Evolutionary conservation across 306 rosid species (phyloP), one percentile per base, ranked within the genome.

Genomic region (Inga leiocalycina): DNA sequence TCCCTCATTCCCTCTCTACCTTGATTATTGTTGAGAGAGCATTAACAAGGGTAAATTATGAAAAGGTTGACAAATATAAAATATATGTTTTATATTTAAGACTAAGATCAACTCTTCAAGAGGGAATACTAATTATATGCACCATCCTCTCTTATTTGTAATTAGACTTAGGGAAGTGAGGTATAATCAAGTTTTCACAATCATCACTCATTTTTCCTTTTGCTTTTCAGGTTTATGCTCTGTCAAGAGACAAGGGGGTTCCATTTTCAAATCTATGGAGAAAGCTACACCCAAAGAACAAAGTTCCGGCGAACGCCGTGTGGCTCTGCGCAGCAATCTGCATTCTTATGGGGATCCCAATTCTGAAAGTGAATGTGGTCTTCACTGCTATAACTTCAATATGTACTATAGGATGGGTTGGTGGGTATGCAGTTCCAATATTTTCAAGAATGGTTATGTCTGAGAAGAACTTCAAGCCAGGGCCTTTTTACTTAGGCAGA

Each of bases 401-500:
- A 46, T 87, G 94, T 19, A 92, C 98, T 24, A 89, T 94, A 3
- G 96, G 98, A 51, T 92, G 98, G 97, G 94, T 94, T 46, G 97
- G 97, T 17, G 97, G 98, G 12, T 91, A 92, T 81, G 97, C 98
- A 61, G 97, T 94, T 68, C 98, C 98, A 14, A 92, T 92, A 80
- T 91, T 92, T 11, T 91, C 98, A 56, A 89, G 97, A 67, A 74
- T 94, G 92, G 91, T 92, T 12, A 91, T 91, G 98, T 41, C 88
- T 6, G 98, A 92, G 87, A 59, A 80, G 84, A 82, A 92, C 76
- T 94, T 94, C 91, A 91, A 87, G 51, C 84, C 91, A 0, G 94
- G 97, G 34, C 98, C 97, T 2, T 92, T 94, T 79, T 94, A 94
- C 78, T 72, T 94, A 79, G 98, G 97, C 46, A 92, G 84, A 76